These are phyloP conservation scores for Ustilago sp. DNA, from an alignment of 1,284 basidiomycete species.

Conservation along the genomic window DNA sequence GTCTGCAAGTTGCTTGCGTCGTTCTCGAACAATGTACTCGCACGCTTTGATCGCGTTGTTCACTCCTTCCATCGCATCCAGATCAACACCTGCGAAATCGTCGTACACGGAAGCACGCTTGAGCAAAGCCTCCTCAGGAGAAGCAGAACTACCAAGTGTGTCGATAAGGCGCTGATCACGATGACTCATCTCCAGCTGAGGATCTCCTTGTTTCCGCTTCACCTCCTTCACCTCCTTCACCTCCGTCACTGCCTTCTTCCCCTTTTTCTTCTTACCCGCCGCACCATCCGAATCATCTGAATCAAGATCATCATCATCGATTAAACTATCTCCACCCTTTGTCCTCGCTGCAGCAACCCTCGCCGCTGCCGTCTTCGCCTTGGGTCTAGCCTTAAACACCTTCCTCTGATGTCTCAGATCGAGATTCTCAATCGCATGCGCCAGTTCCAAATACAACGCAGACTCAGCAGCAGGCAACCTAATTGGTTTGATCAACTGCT, in stretches of 20 bases:
- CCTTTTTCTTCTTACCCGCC: constrained; percentile 29
- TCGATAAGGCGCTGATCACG: constrained; percentile 87
- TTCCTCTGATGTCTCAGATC: constrained; percentile 76
- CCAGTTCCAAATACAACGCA: constrained; percentile 94
- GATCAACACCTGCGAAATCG: constrained; percentile 50
- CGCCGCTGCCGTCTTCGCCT: constrained; percentile 3
- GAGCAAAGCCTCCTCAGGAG: constrained; percentile 71
- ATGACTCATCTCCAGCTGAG: constrained; percentile 72
- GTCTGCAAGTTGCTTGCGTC: constrained; percentile 80
- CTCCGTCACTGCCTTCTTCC: constrained; percentile 29
- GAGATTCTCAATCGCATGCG: constrained; percentile 88
- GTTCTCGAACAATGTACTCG: constrained; percentile 86
- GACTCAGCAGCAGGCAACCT: constrained; percentile 89
- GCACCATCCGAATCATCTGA: constrained; percentile 28
- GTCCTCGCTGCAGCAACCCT: constrained; percentile 17
- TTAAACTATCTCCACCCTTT: constrained; percentile 20
- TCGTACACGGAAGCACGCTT: constrained; percentile 54
- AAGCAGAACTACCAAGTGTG: constrained; percentile 86
- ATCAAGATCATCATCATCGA: constrained; percentile 23
- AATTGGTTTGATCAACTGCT: constrained; percentile 78
- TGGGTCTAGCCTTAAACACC: constrained; percentile 40
- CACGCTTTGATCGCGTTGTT: constrained; percentile 83
- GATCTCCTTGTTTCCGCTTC: constrained; percentile 44
- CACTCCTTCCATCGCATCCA: constrained; percentile 45
- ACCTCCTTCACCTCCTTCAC: constrained; percentile 31